phyloP scores from a whole-genome alignment of 306 rosid species.

The Dalbergia cochinchinensis region DNA sequence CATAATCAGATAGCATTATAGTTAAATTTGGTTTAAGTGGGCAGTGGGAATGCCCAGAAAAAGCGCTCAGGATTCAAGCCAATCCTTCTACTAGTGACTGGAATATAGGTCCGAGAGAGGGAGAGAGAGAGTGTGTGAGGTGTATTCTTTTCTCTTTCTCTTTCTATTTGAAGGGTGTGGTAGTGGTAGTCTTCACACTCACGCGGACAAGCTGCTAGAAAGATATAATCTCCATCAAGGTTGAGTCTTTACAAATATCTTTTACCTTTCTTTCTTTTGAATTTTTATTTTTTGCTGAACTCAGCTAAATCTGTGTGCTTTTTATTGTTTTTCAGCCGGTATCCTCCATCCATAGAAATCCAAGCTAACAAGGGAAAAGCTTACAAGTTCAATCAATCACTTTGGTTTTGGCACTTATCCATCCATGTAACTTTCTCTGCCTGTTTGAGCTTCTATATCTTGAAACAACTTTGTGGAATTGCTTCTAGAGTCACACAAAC shows the following conservation, averaged over 20 bases:
- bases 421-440: slow-evolving; percentile 46
- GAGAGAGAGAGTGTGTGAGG: neutral
- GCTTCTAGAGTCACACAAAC: neutral
- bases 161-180: slow-evolving; percentile 59
- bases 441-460: slow-evolving; percentile 29
- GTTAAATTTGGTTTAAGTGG: slow-evolving; percentile 3
- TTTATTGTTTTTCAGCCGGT: neutral
- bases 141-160: neutral
- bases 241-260: slow-evolving; percentile 27
- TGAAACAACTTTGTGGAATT: slow-evolving; percentile 33
- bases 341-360: slow-evolving; percentile 24
- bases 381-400: slow-evolving; percentile 29
- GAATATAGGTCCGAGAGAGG: neutral
- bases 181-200: slow-evolving; percentile 54
- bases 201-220: slow-evolving; percentile 53
- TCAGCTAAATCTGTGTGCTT: slow-evolving; percentile 14
- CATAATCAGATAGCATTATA: neutral
- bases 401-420: slow-evolving; percentile 11
- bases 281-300: neutral
- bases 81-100: neutral
- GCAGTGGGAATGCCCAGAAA: slow-evolving; percentile 33
- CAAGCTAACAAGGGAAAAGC: slow-evolving; percentile 14
- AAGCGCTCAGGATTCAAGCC: slow-evolving; percentile 34
- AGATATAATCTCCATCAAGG: slow-evolving; percentile 42
- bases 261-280: neutral